A percentile compares a stretch with the other conserved stretches of the same genome.
Conservation (phyloP, 2,329 filamentous ascomycete genomes). For the Cordyceps pruinosa region DNA sequence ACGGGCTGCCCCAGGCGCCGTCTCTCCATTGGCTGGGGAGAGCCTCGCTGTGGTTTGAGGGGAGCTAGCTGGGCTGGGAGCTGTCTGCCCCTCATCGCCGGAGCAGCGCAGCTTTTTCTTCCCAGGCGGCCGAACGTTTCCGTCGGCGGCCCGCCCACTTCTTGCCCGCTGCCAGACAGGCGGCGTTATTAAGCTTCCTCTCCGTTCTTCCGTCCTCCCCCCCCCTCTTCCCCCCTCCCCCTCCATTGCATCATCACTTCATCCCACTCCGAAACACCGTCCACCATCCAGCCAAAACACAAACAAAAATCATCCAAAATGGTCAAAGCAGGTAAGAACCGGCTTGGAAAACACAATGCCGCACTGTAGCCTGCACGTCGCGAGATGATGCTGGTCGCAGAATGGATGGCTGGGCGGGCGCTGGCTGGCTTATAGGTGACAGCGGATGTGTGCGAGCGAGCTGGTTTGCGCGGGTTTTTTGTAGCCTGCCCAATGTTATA, state of each 20-base stretch:
- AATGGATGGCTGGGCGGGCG: constrained; percentile 7
- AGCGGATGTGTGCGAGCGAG: constrained; percentile 26
- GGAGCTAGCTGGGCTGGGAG: neutral
- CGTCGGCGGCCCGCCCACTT: neutral
- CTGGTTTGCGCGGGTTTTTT: constrained; percentile 60
- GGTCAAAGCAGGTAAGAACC: constrained; percentile 89
- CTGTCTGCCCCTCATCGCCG: neutral
- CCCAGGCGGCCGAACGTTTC: neutral
- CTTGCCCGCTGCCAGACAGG: constrained; percentile 8
- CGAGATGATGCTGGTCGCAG: neutral
- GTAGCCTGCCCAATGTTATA: constrained; percentile 11
- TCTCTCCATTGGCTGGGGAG: neutral
- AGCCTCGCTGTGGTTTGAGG: neutral
- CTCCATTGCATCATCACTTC: constrained; percentile 13
- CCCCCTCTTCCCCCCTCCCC: constrained; percentile 10
- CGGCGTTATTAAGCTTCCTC: constrained; percentile 7
- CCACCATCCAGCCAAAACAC: constrained; percentile 19
- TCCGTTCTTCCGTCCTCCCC: constrained; percentile 9
- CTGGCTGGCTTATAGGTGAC: constrained; percentile 8
- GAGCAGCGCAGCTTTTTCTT: neutral
- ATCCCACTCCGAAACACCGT: constrained; percentile 14
- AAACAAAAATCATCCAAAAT: constrained; percentile 63
- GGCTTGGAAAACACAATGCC: constrained; percentile 7
- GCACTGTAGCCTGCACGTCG: neutral
- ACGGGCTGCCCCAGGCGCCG: neutral